A percentile compares a stretch with the other conserved stretches of the same genome.
phyloP scores from a whole-genome alignment of 306 rosid species.

The Mucuna pruriens region DNA sequence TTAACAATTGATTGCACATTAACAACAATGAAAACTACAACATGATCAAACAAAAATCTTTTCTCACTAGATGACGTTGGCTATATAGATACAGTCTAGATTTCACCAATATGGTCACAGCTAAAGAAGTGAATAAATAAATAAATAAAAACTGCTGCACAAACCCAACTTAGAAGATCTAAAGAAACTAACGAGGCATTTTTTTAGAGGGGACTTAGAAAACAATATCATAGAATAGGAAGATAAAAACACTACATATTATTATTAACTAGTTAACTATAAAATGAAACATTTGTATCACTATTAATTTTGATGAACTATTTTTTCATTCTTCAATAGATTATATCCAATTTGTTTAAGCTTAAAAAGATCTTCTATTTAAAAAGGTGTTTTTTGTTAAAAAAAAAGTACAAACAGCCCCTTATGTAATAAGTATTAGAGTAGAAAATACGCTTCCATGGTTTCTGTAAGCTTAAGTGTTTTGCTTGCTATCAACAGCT shows the following conservation, averaged over 20 bases:
- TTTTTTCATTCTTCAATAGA: background rate
- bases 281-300: background rate
- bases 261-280: constrained; percentile 3
- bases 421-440: background rate
- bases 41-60: background rate
- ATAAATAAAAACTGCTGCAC: background rate
- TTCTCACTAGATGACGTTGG: background rate
- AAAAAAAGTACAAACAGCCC: background rate
- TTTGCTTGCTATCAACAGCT: background rate
- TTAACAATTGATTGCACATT: constrained; percentile 2
- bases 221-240: constrained; percentile 2
- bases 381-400: background rate
- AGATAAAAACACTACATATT: background rate
- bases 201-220: background rate
- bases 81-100: background rate
- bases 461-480: background rate
- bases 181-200: background rate
- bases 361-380: background rate
- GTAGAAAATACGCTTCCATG: background rate
- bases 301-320: background rate
- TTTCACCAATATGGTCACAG: background rate
- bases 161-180: constrained; percentile 10
- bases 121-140: background rate
- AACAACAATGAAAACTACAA: background rate
- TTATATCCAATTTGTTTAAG: background rate